Evolutionary conservation across 306 rosid species (phyloP).

Genomic region (Fragaria nilgerrensis): DNA sequence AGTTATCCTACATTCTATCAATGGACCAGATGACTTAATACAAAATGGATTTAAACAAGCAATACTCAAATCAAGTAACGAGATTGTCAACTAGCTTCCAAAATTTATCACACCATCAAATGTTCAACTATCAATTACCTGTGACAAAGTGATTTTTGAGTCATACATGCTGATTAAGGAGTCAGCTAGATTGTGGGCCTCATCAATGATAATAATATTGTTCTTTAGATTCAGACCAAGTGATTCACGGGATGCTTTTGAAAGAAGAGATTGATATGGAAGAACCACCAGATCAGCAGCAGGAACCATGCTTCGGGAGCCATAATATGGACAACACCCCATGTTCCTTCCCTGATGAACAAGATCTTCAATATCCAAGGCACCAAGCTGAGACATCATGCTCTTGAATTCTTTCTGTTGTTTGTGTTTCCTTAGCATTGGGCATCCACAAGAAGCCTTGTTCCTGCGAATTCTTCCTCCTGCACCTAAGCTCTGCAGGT

Average conservation of each 20-base stretch:
- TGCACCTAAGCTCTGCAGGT: slow-evolving; percentile 58
- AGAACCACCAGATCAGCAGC: slow-evolving; percentile 88
- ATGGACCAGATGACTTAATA: slow-evolving; percentile 1
- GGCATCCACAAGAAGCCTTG: slow-evolving; percentile 84
- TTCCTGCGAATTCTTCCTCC: slow-evolving; percentile 55
- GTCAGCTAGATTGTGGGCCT: slow-evolving; percentile 96
- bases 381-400: slow-evolving; percentile 66
- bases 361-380: slow-evolving; percentile 95
- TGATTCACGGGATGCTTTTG: slow-evolving; percentile 94
- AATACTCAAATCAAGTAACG: slow-evolving; percentile 21
- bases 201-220: slow-evolving; percentile 74
- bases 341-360: slow-evolving; percentile 73
- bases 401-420: slow-evolving; percentile 61
- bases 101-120: slow-evolving; percentile 14
- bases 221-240: slow-evolving; percentile 82
- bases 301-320: slow-evolving; percentile 77
- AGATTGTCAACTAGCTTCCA: slow-evolving; percentile 8
- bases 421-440: slow-evolving; percentile 75
- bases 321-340: slow-evolving; percentile 93
- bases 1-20: neutral
- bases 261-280: slow-evolving; percentile 92
- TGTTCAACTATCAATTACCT: slow-evolving; percentile 48
- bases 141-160: slow-evolving; percentile 63
- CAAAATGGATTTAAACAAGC: slow-evolving; percentile 7
- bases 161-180: slow-evolving; percentile 88